Evolutionary conservation across 495 filamentous ascomycete species (phyloP), one percentile per base, ranked within the genome.

Genomic region (Aeminium ludgeri): DNA sequence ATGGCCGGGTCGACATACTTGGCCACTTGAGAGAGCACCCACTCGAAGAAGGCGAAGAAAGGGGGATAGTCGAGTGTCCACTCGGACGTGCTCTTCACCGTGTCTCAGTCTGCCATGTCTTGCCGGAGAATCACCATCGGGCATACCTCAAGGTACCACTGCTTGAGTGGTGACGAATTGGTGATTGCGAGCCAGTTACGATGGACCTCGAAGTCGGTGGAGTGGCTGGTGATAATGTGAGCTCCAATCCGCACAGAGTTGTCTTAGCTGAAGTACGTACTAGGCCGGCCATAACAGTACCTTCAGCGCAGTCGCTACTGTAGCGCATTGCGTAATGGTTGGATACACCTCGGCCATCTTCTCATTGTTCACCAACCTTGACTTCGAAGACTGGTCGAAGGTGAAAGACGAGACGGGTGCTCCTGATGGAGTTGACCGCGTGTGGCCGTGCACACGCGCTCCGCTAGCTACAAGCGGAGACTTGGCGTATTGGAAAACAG

Each of bases 11-110:
- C 86, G 33, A 70, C 69, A 54, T 76, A 74, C 41, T 65, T 66
- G 10, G 89, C 89, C 38, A 71, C 65, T 49, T 87, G 84, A 12
- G 89, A 89, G 40, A 96, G 69, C 36, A 79, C 54, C 84, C 83
- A 97, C 69, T 96, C 89, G 61, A 96, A 95, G 49, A 75, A 84
- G 35, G 89, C 89, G 51, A 97, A 97, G 65, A 94, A 94, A 10
- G 89, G 89, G 1, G 89, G 89, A 57, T 97, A 97, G 60, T 97
- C 89, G 48, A 97, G 80, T 0, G 89, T 95, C 89, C 89, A 97
- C 80, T 93, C 80, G 8, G 89, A 96, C 2, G 86, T 91, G 67
- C 83, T 80, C 73, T 80, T 37, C 1, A 2, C 7, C 7, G 6
- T 25, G 19, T 36, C 32, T 46, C 20, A 45, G 36, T 27, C 6